phyloP scores from a whole-genome alignment of 352 stramenopile genomes.

The Pythium sp. region DNA sequence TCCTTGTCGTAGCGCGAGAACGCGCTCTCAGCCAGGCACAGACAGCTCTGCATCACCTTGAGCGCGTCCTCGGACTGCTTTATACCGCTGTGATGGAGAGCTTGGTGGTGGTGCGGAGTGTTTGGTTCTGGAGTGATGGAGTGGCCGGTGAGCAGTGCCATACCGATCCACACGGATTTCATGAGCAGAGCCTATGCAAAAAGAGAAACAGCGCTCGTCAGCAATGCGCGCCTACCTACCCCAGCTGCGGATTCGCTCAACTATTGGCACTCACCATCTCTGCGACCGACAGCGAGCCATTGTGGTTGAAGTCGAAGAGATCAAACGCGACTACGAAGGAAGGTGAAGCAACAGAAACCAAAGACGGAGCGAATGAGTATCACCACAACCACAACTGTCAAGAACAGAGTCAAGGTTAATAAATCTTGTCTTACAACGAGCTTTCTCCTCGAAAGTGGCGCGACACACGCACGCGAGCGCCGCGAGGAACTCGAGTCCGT shows the following conservation, averaged over 20 bases:
- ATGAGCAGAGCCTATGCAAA: constrained; percentile 59
- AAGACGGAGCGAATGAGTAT: neutral
- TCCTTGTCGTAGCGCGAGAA: constrained; percentile 57
- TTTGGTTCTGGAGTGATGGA: neutral
- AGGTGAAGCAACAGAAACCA: too few species aligned
- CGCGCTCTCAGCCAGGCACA: constrained; percentile 48
- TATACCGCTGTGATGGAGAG: neutral
- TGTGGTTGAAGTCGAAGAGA: constrained; percentile 81
- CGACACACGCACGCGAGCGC: constrained; percentile 69
- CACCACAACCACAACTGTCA: neutral
- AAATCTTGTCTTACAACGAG: constrained; percentile 45
- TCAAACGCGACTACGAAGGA: constrained; percentile 51
- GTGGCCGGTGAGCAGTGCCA: constrained; percentile 56
- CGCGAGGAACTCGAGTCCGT: constrained; percentile 76
- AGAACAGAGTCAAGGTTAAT: too few species aligned
- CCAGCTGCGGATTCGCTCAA: neutral
- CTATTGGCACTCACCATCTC: constrained; percentile 44
- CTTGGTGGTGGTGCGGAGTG: constrained; percentile 13
- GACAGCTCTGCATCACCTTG: constrained; percentile 41
- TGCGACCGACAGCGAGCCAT: constrained; percentile 66
- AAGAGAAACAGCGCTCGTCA: neutral
- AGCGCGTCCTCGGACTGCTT: constrained; percentile 15
- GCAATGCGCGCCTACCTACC: neutral
- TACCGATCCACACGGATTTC: constrained; percentile 75
- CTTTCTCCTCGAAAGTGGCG: constrained; percentile 78